phyloP scores from a whole-genome alignment of 164 flowering plant species.

The Tetracentron sinense region DNA sequence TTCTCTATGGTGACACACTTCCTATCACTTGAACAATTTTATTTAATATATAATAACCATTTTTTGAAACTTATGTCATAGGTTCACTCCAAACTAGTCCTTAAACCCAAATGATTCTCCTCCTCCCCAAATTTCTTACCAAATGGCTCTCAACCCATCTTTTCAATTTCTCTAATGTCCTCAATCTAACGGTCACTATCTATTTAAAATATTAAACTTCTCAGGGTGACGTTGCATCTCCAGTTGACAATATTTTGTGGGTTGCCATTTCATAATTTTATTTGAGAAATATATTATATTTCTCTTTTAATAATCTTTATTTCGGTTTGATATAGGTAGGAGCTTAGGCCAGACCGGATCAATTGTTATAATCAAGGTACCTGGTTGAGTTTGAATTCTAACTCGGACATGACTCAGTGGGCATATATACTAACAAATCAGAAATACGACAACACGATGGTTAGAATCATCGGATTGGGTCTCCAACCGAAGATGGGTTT shows the following conservation, averaged over 20 bases:
- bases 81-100: conserved; percentile 18
- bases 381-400: not conserved
- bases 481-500: too few relatives aligned
- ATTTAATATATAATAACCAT: not conserved
- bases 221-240: not conserved
- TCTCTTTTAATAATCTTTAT: not conserved
- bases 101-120: conserved; percentile 4
- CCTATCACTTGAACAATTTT: too few relatives aligned
- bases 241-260: not conserved
- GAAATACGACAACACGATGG: too few relatives aligned
- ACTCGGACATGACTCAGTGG: too few relatives aligned
- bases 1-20: too few relatives aligned
- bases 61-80: not conserved
- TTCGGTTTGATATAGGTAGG: not conserved
- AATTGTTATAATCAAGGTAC: not conserved
- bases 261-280: not conserved
- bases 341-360: not conserved
- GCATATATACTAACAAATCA: too few relatives aligned
- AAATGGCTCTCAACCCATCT: too few relatives aligned
- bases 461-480: too few relatives aligned
- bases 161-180: not conserved
- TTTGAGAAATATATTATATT: not conserved
- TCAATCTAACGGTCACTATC: not conserved
- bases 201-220: not conserved
- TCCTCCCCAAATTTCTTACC: conserved; percentile 7